Evolutionary conservation across 2,329 filamentous ascomycete genomes (phyloP).

Genomic region (Diaporthe citri): DNA sequence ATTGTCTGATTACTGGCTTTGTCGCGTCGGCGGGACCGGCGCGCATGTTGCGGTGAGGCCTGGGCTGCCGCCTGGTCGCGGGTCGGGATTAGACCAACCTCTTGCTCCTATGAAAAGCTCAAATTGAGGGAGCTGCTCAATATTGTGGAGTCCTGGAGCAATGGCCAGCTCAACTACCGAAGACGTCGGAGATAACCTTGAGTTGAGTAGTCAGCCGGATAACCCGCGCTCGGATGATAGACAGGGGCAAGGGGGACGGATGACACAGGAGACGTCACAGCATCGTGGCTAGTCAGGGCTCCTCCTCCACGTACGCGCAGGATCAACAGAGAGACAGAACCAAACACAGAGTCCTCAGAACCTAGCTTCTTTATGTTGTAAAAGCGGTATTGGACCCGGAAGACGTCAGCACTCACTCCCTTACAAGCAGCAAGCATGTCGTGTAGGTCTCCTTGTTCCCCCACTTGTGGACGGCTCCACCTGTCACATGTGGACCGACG

Average conservation of each 20-base stretch:
- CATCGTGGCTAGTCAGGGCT: not conserved
- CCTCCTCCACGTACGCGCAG: conserved; percentile 3
- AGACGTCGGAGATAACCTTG: not conserved
- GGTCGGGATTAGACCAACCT: not conserved
- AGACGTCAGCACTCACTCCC: conserved; percentile 10
- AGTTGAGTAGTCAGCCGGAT: not conserved
- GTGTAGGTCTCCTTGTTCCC: conserved; percentile 2
- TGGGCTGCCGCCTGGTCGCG: not conserved
- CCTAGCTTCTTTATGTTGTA: not conserved
- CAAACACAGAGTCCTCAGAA: not conserved
- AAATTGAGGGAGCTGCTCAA: not conserved
- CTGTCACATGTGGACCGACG: not conserved
- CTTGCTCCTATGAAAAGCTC: not conserved
- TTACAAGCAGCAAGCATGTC: conserved; percentile 25
- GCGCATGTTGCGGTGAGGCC: too few species aligned
- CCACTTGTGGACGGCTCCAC: conserved; percentile 2
- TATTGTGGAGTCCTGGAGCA: not conserved
- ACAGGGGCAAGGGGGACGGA: conserved; percentile 3
- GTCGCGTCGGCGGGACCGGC: too few species aligned
- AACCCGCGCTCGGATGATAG: not conserved
- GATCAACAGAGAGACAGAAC: not conserved
- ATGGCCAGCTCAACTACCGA: not conserved
- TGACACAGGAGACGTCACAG: conserved; percentile 24
- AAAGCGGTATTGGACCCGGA: not conserved
- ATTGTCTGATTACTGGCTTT: too few species aligned